These are phyloP conservation scores for Starmerella floricola DNA, from an alignment of 805 yeast genomes.

Conservation along the genomic window DNA sequence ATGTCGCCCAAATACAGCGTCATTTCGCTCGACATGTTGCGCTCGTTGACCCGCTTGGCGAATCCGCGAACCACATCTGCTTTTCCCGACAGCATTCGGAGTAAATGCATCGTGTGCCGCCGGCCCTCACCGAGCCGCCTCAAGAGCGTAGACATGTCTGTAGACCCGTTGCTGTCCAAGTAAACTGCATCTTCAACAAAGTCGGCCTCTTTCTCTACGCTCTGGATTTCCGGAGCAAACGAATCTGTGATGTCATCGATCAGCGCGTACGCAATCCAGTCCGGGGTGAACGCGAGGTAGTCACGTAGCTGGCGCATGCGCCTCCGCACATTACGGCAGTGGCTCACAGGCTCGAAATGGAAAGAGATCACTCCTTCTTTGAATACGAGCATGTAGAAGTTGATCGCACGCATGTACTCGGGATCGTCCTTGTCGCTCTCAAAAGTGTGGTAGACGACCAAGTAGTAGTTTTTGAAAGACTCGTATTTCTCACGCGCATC, in stretches of 20 bases:
- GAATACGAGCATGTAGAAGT: conserved; percentile 50
- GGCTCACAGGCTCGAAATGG: conserved; percentile 47
- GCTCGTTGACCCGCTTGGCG: conserved; percentile 85
- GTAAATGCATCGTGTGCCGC: conserved; percentile 80
- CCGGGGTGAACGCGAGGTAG: conserved; percentile 47
- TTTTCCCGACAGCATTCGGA: conserved; percentile 81
- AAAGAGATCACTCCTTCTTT: conserved; percentile 47
- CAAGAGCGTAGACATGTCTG: conserved; percentile 39
- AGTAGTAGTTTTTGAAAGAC: conserved; percentile 75
- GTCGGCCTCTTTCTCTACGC: conserved; percentile 51
- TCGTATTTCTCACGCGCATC: conserved; percentile 97
- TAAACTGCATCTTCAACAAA: conserved; percentile 72
- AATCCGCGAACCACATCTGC: conserved; percentile 95
- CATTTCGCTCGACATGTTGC: conserved; percentile 65
- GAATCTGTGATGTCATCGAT: conserved; percentile 56
- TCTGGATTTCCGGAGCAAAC: conserved; percentile 49
- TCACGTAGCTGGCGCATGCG: conserved; percentile 53
- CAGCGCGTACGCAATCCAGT: conserved; percentile 56
- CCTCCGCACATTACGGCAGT: conserved; percentile 49
- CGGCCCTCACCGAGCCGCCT: conserved; percentile 79
- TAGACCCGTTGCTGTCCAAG: conserved; percentile 43
- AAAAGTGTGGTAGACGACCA: conserved; percentile 94
- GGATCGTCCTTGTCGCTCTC: conserved; percentile 67
- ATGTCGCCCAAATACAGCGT: conserved; percentile 89
- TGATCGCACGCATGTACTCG: conserved; percentile 48